Conservation (phyloP, 129 eudicot species). For the Tanacetum coccineum region DNA sequence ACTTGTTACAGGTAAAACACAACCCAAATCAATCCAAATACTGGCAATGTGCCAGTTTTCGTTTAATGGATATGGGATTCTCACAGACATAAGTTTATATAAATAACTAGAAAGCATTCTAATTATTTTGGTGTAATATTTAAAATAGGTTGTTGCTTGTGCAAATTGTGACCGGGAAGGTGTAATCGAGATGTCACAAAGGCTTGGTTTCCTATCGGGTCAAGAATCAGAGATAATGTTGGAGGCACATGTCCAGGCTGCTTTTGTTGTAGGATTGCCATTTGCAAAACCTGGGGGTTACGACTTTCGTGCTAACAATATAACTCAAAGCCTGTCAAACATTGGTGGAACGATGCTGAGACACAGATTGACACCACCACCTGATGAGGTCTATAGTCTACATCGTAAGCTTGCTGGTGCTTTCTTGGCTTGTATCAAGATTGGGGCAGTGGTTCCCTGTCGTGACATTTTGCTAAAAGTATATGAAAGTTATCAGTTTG, state of each 20-base stretch:
- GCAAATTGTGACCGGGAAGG: conserved; percentile 63
- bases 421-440: conserved; percentile 89
- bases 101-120: background rate
- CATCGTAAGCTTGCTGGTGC: conserved; percentile 98
- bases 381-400: conserved; percentile 93
- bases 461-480: conserved; percentile 70
- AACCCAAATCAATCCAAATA: background rate
- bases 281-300: conserved; percentile 70
- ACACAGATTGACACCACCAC: conserved; percentile 95
- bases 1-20: background rate
- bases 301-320: conserved; percentile 76
- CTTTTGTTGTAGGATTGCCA: conserved; percentile 86
- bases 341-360: conserved; percentile 89
- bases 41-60: background rate
- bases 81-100: background rate
- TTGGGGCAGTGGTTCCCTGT: conserved; percentile 89
- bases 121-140: background rate
- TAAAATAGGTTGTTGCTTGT: conserved; percentile 79
- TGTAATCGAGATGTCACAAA: conserved; percentile 73
- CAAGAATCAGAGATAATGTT: conserved; percentile 81
- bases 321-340: conserved; percentile 71
- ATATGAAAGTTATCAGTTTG: conserved; percentile 57
- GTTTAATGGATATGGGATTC: background rate
- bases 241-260: conserved; percentile 95
- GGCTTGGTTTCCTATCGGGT: conserved; percentile 87